A percentile compares a stretch with the other conserved stretches of the same genome.
Conservation (phyloP, 352 stramenopile genomes). For the Phytophthora cryptogea region DNA sequence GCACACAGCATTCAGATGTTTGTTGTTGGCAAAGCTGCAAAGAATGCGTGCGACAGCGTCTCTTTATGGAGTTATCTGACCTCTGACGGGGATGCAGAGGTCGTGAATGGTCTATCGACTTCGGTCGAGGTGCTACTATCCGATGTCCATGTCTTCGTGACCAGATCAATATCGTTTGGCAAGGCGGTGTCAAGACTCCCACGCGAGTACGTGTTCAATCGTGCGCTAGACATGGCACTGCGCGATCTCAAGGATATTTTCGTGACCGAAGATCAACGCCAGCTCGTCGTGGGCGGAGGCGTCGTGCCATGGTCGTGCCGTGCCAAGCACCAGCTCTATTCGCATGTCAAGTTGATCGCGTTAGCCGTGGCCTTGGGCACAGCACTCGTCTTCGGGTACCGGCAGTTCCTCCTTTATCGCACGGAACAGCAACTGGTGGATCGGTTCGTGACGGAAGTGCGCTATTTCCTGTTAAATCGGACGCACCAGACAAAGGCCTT, state of each 20-base stretch:
- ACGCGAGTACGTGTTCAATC: conserved; percentile 62
- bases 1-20: conserved; percentile 54
- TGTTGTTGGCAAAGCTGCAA: conserved; percentile 38
- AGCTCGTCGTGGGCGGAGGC: conserved; percentile 49
- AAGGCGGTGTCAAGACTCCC: conserved; percentile 49
- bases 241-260: conserved; percentile 58
- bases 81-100: not conserved
- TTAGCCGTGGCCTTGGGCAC: conserved; percentile 37
- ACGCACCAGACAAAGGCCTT: conserved; percentile 40
- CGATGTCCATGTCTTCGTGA: conserved; percentile 54
- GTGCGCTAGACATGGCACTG: conserved; percentile 62
- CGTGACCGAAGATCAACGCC: conserved; percentile 47
- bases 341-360: conserved; percentile 44
- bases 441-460: conserved; percentile 72
- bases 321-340: conserved; percentile 53
- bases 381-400: conserved; percentile 36
- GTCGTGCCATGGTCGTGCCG: conserved; percentile 61
- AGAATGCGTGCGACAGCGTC: conserved; percentile 38
- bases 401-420: conserved; percentile 44
- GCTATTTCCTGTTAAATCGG: conserved; percentile 59
- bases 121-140: conserved; percentile 53
- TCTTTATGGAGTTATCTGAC: conserved; percentile 39
- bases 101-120: conserved; percentile 17
- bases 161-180: conserved; percentile 44
- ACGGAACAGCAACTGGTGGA: conserved; percentile 57